Percentiles rank a stretch among this genome's conserved stretches.
These are phyloP conservation scores for Saccharomyces hybrid DNA, from an alignment of 1,139 yeast species.

Conservation along the genomic window DNA sequence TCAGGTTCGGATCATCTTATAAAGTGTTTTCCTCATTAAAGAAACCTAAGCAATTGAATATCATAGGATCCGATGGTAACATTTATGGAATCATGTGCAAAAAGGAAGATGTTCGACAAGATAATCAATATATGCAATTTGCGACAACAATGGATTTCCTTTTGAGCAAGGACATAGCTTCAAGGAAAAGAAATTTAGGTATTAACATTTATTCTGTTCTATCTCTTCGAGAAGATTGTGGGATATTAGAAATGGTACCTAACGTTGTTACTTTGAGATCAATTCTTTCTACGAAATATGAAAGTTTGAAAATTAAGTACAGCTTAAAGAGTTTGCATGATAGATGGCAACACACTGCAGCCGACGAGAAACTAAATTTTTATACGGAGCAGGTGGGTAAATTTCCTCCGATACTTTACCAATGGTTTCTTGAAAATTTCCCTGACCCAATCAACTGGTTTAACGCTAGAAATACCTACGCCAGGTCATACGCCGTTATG, in stretches of 20 bases:
- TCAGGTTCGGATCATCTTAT: constrained; percentile 36
- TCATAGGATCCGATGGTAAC: constrained; percentile 72
- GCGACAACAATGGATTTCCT: constrained; percentile 80
- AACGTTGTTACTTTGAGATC: constrained; percentile 75
- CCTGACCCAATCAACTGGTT: constrained; percentile 92
- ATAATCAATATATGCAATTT: constrained; percentile 89
- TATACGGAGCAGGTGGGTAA: constrained; percentile 31
- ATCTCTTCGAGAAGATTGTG: constrained; percentile 79
- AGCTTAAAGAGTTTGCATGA: constrained; percentile 23
- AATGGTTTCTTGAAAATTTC: constrained; percentile 82
- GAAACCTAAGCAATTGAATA: constrained; percentile 70
- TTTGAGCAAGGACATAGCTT: constrained; percentile 56
- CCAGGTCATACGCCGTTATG: constrained; percentile 89
- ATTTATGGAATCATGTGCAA: constrained; percentile 73
- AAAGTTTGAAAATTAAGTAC: constrained; percentile 34
- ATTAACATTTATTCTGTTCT: constrained; percentile 84
- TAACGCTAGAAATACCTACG: constrained; percentile 62
- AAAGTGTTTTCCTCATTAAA: constrained; percentile 74
- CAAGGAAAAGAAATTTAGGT: constrained; percentile 60
- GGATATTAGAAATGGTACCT: constrained; percentile 88
- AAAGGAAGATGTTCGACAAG: constrained; percentile 89
- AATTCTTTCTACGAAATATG: constrained; percentile 44
- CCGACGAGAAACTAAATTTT: constrained; percentile 26
- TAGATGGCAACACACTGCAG: constrained; percentile 23
- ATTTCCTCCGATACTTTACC: constrained; percentile 70